These are phyloP conservation scores for Colletotrichum siamense DNA, from an alignment of 2,329 filamentous ascomycete species.

Conservation along the genomic window DNA sequence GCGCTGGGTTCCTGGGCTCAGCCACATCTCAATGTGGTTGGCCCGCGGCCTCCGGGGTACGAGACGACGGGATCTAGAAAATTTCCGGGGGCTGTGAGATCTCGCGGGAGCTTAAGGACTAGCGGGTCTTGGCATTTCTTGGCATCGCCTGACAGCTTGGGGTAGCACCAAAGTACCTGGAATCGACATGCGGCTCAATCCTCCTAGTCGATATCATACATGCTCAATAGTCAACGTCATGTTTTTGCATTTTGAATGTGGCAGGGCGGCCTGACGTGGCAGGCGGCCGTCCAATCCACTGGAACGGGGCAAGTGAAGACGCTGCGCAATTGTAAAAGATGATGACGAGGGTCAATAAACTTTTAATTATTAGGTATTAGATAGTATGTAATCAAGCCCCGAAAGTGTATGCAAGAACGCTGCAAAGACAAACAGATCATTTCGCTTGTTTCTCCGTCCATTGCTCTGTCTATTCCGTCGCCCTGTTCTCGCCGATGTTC, in stretches of 20 bases:
- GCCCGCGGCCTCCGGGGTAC: neutral
- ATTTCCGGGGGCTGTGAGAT: neutral
- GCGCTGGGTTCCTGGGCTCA: neutral
- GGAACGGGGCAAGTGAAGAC: neutral
- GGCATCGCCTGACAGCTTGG: neutral
- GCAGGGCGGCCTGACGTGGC: rapidly evolving
- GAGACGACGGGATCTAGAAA: neutral
- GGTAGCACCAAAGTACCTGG: neutral
- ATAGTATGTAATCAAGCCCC: neutral
- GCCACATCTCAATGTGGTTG: neutral
- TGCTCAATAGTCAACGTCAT: neutral
- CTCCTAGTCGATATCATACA: neutral
- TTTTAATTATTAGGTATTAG: neutral
- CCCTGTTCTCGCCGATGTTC: neutral
- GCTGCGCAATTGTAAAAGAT: neutral
- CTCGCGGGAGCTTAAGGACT: neutral
- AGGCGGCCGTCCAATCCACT: rapidly evolving
- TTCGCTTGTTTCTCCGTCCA: too few species aligned
- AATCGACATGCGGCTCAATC: neutral
- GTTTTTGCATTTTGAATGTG: neutral
- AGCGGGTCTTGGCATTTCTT: neutral
- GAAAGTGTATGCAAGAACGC: neutral
- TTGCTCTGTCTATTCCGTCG: neutral
- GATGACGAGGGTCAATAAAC: neutral
- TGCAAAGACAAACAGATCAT: neutral